Base-by-base conservation (phyloP, 495 filamentous ascomycete species). In the Neurospora sp. region DNA sequence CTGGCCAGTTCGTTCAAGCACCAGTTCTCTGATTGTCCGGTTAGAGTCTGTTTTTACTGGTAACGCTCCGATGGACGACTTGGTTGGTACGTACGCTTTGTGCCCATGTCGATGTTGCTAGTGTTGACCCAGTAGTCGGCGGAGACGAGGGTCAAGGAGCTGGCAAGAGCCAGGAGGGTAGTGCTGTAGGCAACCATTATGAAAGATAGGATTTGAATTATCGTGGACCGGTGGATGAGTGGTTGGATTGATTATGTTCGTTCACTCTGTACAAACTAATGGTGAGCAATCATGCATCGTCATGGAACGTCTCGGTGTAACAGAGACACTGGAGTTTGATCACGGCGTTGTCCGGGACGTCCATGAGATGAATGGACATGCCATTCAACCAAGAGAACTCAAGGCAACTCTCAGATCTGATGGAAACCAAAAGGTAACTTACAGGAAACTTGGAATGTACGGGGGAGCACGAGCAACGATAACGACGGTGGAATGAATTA, bases 1-100 rank as follows among this genome's bases (percentile, higher is more conserved):
- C 87, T 83, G 66, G 88, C 87, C 69, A 81, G 84, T 80, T 96
- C 91, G 72, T 87, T 82, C 19, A 79, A 73, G 81, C 93, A 96
- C 93, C 93, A 96, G 48, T 82, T 81, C 40, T 86, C 90, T 92
- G 78, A 71, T 72, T 31, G 71, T 70, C 39, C 37, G 6, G 75
- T 81, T 80, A 84, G 81, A 38, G 71, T 70, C 72, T 70, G 24
- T 31, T 24, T 43, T 5, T 62, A 39, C 28, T 36, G 21, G 43
- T 19, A 48, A 8, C 19, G 40, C 8, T 28, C 21, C 48, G 66
- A 31, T 11, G 59, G 24, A 69, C 11, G 48, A 37, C 39, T 69
- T 66, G 54, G 37, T 7, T 48, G 74, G 78, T 34, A 66, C 79
- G 15, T 82, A 85, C 84, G 77, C 70, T 80, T 81, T 13, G 83